phyloP scores from a whole-genome alignment of 129 eudicot species.

The Pseudognaphalium luteoalbum region DNA sequence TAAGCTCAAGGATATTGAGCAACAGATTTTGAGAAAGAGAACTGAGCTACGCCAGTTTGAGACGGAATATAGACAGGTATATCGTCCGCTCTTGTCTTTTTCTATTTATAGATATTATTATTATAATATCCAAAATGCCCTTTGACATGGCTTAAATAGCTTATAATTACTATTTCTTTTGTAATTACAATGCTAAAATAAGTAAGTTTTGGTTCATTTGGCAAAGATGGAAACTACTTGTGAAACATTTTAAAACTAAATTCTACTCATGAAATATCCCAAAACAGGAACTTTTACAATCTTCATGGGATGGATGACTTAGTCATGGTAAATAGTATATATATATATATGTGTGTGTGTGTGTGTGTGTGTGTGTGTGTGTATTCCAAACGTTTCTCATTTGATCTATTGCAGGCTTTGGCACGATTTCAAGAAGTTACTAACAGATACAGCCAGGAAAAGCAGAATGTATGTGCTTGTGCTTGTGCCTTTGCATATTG shows the following conservation, averaged over 20 bases:
- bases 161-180: neutral
- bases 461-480: slow-evolving; percentile 76
- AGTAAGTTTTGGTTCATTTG: neutral
- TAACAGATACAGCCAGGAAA: slow-evolving; percentile 90
- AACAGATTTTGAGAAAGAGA: slow-evolving; percentile 92
- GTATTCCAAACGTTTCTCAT: neutral
- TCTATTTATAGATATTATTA: neutral
- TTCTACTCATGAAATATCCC: neutral
- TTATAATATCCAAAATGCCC: neutral
- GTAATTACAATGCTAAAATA: neutral
- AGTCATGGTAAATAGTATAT: neutral
- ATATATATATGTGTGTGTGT: no score
- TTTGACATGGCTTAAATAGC: neutral
- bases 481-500: neutral
- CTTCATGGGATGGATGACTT: neutral
- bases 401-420: slow-evolving; percentile 64
- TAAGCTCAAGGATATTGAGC: slow-evolving; percentile 82
- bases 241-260: no score
- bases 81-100: neutral
- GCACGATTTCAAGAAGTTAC: slow-evolving; percentile 95
- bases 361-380: no score
- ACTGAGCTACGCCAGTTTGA: slow-evolving; percentile 92
- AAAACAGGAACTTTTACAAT: no score
- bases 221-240: neutral
- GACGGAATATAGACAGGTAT: slow-evolving; percentile 84